Conservation (phyloP, 2,329 filamentous ascomycete species). For the Aspergillus jensenii region DNA sequence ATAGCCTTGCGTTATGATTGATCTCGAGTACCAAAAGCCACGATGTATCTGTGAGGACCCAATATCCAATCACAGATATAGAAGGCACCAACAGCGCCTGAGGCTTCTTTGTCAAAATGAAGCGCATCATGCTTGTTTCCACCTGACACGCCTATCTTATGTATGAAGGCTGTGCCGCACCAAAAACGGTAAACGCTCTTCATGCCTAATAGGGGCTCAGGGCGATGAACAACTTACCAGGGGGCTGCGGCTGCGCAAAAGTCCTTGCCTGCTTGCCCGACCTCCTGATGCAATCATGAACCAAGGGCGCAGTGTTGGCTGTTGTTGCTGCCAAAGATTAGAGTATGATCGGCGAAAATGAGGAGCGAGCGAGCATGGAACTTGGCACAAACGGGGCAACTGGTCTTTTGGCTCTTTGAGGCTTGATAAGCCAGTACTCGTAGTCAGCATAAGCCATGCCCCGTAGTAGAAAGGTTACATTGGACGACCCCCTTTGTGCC, state of each 20-base stretch:
- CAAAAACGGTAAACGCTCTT: conserved; percentile 5
- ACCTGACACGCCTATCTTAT: conserved; percentile 4
- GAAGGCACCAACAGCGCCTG: neutral
- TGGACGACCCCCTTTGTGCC: neutral
- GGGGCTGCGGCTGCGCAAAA: no score
- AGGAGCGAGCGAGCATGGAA: neutral
- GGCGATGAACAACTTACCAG: no score
- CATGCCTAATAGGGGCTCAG: neutral
- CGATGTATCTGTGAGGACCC: neutral
- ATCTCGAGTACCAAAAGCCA: neutral
- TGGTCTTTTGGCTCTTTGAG: neutral
- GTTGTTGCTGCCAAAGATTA: neutral
- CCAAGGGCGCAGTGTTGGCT: neutral
- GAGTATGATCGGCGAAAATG: neutral
- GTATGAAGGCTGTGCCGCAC: conserved; percentile 20
- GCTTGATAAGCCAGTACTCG: neutral
- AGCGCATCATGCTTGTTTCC: neutral
- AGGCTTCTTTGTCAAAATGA: neutral
- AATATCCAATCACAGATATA: neutral
- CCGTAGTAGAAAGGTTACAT: neutral
- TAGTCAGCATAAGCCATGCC: neutral
- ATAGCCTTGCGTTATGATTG: neutral
- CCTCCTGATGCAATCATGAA: conserved; percentile 1
- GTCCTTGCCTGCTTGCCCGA: neutral
- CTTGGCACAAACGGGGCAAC: neutral